Evolutionary conservation across 306 rosid species (phyloP).

Genomic region (Casuarina equisetifolia): DNA sequence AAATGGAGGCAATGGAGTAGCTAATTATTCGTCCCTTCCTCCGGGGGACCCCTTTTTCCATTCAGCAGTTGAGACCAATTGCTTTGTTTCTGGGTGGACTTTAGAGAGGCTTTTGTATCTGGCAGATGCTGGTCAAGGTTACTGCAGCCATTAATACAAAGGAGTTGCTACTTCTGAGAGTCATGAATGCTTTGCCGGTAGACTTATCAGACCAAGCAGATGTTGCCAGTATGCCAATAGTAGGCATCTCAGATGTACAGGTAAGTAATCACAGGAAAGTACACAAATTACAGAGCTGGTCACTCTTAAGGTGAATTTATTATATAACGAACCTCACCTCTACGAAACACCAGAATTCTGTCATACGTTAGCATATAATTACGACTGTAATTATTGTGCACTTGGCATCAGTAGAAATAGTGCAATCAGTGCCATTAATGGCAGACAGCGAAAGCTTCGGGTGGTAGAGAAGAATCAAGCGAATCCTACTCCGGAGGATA

Average conservation of each 20-base stretch:
- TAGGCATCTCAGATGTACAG: too few relatives aligned
- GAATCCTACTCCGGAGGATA: not conserved
- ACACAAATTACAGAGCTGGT: too few relatives aligned
- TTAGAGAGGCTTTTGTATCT: too few relatives aligned
- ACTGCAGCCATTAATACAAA: too few relatives aligned
- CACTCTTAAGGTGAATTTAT: too few relatives aligned
- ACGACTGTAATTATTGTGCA: not conserved
- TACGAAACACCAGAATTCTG: not conserved
- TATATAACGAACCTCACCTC: too few relatives aligned
- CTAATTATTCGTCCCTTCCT: not conserved
- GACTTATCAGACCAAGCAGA: not conserved
- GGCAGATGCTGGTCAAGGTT: too few relatives aligned
- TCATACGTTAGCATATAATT: not conserved
- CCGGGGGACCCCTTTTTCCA: not conserved
- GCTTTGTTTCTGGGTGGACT: too few relatives aligned
- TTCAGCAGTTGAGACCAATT: not conserved
- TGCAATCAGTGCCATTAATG: constrained; percentile 17
- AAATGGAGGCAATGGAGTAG: not conserved
- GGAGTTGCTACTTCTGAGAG: not conserved
- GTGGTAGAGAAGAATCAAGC: constrained; percentile 15
- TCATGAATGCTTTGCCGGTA: not conserved
- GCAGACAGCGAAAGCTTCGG: constrained; percentile 25
- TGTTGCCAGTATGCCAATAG: too few relatives aligned
- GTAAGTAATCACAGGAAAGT: too few relatives aligned
- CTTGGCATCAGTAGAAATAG: not conserved